phyloP scores from a whole-genome alignment of 2,329 filamentous ascomycete genomes.

The Cercospora nicotianae region DNA sequence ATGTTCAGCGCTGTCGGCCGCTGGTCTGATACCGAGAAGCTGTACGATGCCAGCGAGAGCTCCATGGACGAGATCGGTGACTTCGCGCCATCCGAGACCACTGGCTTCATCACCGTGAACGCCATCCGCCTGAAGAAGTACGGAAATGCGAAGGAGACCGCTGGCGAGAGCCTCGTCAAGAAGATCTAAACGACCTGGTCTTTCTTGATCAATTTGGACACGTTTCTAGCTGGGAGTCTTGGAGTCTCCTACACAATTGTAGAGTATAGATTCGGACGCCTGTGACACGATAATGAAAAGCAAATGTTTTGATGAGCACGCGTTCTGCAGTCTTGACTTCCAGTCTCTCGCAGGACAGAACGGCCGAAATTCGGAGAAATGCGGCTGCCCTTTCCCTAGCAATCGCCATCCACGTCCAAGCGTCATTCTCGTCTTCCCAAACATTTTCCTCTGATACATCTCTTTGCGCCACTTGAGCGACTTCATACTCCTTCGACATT shows the following conservation, averaged over 20 bases:
- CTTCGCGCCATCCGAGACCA: conserved; percentile 66
- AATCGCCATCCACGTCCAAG: conserved; percentile 13
- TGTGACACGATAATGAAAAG: conserved; percentile 10
- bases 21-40: conserved; percentile 64
- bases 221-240: conserved; percentile 6
- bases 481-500: neutral
- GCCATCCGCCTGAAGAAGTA: conserved; percentile 57
- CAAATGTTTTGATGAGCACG: neutral
- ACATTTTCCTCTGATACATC: conserved; percentile 11
- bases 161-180: conserved; percentile 38
- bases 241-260: conserved; percentile 8
- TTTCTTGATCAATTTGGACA: neutral
- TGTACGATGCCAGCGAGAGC: conserved; percentile 66
- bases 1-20: conserved; percentile 60
- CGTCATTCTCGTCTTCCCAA: conserved; percentile 11
- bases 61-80: conserved; percentile 70
- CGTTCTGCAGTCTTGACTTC: neutral
- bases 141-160: conserved; percentile 42
- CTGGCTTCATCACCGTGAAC: conserved; percentile 69
- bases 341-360: neutral
- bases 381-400: neutral
- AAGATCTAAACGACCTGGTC: conserved; percentile 10
- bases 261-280: conserved; percentile 9
- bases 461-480: neutral
- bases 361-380: conserved; percentile 1